These are phyloP conservation scores for Petunia secreta DNA, from an alignment of 257 asterid genomes.

Conservation along the genomic window DNA sequence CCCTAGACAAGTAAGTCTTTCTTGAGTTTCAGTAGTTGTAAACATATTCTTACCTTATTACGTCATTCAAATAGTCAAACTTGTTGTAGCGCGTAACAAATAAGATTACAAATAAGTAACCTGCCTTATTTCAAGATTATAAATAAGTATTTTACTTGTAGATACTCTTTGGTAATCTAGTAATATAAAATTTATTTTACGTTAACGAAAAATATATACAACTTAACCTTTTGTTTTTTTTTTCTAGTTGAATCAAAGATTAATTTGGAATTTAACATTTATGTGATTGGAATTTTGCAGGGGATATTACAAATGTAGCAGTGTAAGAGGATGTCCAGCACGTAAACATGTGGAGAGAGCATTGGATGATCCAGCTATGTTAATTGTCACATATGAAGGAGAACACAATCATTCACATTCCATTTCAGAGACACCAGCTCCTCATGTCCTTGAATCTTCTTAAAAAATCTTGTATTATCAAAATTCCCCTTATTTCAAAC, in stretches of 20 bases:
- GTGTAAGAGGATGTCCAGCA: conserved; percentile 74
- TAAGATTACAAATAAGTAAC: no score
- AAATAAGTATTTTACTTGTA: no score
- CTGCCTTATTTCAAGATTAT: no score
- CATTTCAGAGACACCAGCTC: conserved; percentile 45
- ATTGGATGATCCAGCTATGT: conserved; percentile 63
- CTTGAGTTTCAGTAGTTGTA: no score
- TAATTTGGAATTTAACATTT: neutral
- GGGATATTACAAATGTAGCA: conserved; percentile 76
- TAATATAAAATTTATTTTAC: no score
- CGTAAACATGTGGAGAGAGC: conserved; percentile 75
- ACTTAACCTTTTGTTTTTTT: neutral
- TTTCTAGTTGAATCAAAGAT: neutral
- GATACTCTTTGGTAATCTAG: no score
- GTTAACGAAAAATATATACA: no score
- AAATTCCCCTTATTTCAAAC: conserved; percentile 31
- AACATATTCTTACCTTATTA: no score
- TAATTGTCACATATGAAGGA: conserved; percentile 68
- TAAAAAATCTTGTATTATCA: conserved; percentile 23
- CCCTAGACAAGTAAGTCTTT: no score
- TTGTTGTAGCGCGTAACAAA: no score
- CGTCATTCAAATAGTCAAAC: no score
- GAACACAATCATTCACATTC: conserved; percentile 65
- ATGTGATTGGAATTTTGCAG: conserved; percentile 34
- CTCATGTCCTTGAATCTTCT: conserved; percentile 62